phyloP scores from a whole-genome alignment of 2,329 filamentous ascomycete genomes.

The Lasiodiplodia citricola region DNA sequence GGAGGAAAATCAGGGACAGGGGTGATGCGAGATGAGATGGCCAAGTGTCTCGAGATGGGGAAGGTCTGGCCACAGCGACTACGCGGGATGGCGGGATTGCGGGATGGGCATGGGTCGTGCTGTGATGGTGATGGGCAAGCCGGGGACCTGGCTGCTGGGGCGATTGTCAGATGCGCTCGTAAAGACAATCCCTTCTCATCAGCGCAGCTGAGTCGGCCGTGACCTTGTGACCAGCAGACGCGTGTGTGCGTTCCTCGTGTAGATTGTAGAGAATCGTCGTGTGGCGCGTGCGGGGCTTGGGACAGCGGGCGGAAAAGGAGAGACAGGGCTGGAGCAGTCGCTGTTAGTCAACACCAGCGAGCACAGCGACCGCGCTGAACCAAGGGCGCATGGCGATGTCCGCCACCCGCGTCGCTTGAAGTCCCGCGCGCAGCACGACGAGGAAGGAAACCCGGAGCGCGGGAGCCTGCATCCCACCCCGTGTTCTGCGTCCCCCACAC shows the following conservation, averaged over 20 bases:
- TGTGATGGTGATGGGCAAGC: slow-evolving; percentile 19
- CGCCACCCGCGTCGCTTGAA: slow-evolving; percentile 1
- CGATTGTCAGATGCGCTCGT: slow-evolving; percentile 7
- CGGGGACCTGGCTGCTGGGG: not conserved
- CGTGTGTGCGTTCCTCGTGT: slow-evolving; percentile 10
- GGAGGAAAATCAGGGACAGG: slow-evolving; percentile 15
- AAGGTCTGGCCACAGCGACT: not conserved
- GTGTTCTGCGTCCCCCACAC: slow-evolving; percentile 10
- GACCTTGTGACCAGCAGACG: slow-evolving; percentile 21
- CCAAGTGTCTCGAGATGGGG: not conserved
- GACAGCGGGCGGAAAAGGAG: not conserved
- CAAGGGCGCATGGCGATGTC: not conserved
- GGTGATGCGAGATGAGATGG: slow-evolving; percentile 12
- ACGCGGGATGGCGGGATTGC: not conserved
- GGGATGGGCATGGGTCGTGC: not conserved
- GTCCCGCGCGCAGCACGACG: not conserved
- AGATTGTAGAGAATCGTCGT: not conserved
- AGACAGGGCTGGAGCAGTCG: slow-evolving; percentile 8
- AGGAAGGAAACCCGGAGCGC: slow-evolving; percentile 13
- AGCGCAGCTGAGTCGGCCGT: slow-evolving; percentile 6
- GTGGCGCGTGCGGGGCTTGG: slow-evolving; percentile 15
- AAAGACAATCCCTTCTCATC: slow-evolving; percentile 15
- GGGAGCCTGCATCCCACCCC: not conserved
- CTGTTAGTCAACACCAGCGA: slow-evolving; percentile 6
- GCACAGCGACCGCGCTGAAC: not conserved